Conservation (phyloP, 306 rosid genomes). For the Mimosa pudica region DNA sequence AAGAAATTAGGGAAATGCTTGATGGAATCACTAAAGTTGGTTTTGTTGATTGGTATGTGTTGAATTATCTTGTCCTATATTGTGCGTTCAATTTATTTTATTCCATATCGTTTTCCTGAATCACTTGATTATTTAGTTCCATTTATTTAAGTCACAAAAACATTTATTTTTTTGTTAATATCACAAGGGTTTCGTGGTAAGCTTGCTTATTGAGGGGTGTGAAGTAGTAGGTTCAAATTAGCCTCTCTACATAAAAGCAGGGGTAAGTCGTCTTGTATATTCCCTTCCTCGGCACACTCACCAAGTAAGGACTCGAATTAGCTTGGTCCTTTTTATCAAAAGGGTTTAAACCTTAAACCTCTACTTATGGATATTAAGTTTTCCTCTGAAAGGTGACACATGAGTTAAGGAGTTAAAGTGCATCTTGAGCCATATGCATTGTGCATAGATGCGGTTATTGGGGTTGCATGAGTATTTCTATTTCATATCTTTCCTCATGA, state of each 20-base stretch:
- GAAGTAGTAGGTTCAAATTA: no score
- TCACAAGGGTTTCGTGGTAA: background rate
- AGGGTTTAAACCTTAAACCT: background rate
- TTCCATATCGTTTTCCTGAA: conserved; percentile 19
- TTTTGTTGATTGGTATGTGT: conserved; percentile 79
- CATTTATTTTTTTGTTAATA: background rate
- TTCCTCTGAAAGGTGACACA: conserved; percentile 1
- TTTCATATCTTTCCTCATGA: conserved; percentile 8
- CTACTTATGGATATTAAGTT: background rate
- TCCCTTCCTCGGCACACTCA: no score
- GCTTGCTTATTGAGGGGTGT: no score
- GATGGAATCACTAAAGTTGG: conserved; percentile 83
- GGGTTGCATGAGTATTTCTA: background rate
- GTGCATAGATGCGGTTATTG: conserved; percentile 7
- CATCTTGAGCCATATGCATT: conserved; percentile 20
- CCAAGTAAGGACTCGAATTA: no score
- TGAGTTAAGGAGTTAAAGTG: background rate
- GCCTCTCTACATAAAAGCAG: no score
- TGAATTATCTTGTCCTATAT: conserved; percentile 13
- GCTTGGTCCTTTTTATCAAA: background rate
- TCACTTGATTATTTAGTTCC: conserved; percentile 13
- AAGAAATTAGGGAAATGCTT: conserved; percentile 65
- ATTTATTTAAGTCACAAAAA: conserved; percentile 21
- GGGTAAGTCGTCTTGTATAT: no score
- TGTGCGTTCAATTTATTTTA: conserved; percentile 42